These are phyloP conservation scores for Cytospora mali DNA, from an alignment of 2,329 filamentous ascomycete species.

Conservation along the genomic window DNA sequence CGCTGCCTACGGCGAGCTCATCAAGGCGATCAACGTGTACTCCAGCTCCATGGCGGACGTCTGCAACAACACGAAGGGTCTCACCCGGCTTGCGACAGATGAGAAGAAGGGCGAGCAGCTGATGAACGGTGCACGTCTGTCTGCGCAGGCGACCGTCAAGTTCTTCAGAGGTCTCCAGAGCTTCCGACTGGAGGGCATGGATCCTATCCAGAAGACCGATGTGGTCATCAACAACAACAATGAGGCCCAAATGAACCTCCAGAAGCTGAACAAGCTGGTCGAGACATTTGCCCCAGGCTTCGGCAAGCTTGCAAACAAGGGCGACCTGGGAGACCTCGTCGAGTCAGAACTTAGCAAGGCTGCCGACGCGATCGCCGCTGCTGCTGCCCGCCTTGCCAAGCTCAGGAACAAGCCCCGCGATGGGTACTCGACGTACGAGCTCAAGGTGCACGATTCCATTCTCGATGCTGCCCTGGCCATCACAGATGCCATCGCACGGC, in stretches of 20 bases:
- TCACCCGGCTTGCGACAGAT: conserved; percentile 89
- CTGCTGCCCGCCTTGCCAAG: conserved; percentile 84
- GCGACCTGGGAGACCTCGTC: conserved; percentile 90
- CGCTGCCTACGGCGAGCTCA: conserved; percentile 85
- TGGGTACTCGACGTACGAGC: conserved; percentile 92
- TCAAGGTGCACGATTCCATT: conserved; percentile 94
- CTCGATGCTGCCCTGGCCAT: conserved; percentile 91
- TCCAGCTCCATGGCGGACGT: conserved; percentile 90
- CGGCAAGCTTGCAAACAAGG: conserved; percentile 75
- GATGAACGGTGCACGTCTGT: conserved; percentile 78
- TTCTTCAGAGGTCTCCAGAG: conserved; percentile 96
- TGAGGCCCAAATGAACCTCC: conserved; percentile 91
- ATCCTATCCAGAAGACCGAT: conserved; percentile 89
- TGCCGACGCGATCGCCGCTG: conserved; percentile 91
- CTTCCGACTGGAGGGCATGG: conserved; percentile 88
- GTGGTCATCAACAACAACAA: conserved; percentile 98
- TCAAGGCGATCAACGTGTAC: conserved; percentile 89
- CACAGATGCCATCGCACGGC: conserved; percentile 87
- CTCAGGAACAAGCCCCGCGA: conserved; percentile 96
- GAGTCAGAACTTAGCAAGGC: conserved; percentile 91
- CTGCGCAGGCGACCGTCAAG: conserved; percentile 83
- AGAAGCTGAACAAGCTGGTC: conserved; percentile 89
- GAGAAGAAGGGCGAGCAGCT: conserved; percentile 92
- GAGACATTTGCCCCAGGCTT: conserved; percentile 90
- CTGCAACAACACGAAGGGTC: conserved; percentile 93